Evolutionary conservation across 306 rosid species (phyloP).

Genomic region (Lathyrus aphaca): DNA sequence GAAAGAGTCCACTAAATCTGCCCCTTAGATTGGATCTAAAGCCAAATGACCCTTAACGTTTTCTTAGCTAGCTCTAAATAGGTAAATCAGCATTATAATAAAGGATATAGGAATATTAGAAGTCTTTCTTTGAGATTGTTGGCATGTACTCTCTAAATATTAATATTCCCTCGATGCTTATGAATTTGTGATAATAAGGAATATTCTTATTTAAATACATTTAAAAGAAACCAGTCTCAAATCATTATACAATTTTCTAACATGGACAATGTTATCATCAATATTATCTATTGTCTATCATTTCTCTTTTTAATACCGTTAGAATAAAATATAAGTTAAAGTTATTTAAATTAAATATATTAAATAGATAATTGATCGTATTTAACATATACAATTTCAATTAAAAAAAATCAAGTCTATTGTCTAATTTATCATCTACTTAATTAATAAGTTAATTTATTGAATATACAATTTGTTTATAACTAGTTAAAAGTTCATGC

Average conservation of each 20-base stretch:
- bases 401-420: too few species aligned
- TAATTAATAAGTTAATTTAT: too few species aligned
- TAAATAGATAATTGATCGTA: too few species aligned
- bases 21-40: constrained; percentile 48
- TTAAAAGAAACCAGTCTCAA: background rate
- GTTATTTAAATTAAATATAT: too few species aligned
- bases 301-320: too few species aligned
- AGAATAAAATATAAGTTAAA: too few species aligned
- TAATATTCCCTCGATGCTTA: background rate
- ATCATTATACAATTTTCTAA: background rate
- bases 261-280: background rate
- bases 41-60: constrained; percentile 51
- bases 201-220: constrained; percentile 1
- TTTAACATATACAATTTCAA: too few species aligned
- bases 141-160: constrained; percentile 21
- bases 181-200: background rate
- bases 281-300: background rate
- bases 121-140: constrained; percentile 9
- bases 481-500: too few species aligned
- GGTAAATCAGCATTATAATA: background rate
- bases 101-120: background rate
- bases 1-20: constrained; percentile 34
- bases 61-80: constrained; percentile 10
- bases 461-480: too few species aligned
- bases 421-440: too few species aligned